A percentile compares a stretch with the other conserved stretches of the same genome.
phyloP scores from a whole-genome alignment of 805 yeast species.

The Wickerhamomyces xylosicus region DNA sequence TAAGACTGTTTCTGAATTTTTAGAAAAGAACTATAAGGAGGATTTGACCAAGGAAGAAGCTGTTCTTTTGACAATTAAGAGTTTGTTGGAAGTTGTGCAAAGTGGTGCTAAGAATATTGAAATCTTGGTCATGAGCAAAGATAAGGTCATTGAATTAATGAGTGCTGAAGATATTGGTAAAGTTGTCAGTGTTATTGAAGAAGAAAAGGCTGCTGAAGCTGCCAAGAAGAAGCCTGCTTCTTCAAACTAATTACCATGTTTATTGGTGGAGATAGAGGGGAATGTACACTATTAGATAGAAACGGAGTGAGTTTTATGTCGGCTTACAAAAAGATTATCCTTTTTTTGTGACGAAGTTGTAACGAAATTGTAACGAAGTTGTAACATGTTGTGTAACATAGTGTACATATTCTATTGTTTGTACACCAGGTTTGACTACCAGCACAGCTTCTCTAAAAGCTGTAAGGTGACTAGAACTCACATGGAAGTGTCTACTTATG shows the following conservation, averaged over 20 bases:
- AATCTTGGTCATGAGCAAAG: slow-evolving; percentile 76
- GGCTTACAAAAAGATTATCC: too few relatives aligned
- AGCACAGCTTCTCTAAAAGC: too few relatives aligned
- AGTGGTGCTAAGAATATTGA: slow-evolving; percentile 97
- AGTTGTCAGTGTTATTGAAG: slow-evolving; percentile 9
- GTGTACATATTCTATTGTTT: too few relatives aligned
- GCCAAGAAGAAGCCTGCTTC: slow-evolving; percentile 10
- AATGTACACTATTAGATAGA: too few relatives aligned
- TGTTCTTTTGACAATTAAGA: slow-evolving; percentile 70
- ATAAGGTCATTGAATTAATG: slow-evolving; percentile 12
- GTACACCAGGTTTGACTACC: too few relatives aligned
- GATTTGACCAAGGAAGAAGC: slow-evolving; percentile 61
- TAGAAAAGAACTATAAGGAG: slow-evolving; percentile 74
- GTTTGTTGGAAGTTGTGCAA: slow-evolving; percentile 91
- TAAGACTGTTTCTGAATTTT: slow-evolving; percentile 89
- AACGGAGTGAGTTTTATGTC: too few relatives aligned
- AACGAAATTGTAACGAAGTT: too few relatives aligned
- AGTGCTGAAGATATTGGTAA: slow-evolving; percentile 8
- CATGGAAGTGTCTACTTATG: too few relatives aligned
- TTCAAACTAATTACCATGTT: slow-evolving; percentile 2
- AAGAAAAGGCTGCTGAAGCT: slow-evolving; percentile 11
- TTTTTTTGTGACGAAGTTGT: too few relatives aligned
- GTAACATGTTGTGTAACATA: too few relatives aligned
- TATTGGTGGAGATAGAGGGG: too few relatives aligned
- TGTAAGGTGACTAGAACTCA: too few relatives aligned